Evolutionary conservation across 352 stramenopile species (phyloP).

Genomic region (Phytophthora podocarpi): DNA sequence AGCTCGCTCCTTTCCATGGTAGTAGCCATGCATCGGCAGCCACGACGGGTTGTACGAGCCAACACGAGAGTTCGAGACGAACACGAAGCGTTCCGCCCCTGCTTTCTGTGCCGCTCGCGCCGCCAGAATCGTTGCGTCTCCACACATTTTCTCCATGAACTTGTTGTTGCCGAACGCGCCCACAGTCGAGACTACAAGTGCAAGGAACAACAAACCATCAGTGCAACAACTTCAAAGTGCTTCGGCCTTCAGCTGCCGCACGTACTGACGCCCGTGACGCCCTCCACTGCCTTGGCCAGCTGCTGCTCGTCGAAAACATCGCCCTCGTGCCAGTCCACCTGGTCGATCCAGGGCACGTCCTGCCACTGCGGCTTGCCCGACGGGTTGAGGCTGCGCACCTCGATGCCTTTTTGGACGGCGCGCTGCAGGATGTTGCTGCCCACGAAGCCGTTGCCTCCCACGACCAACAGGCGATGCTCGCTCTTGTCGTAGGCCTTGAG

Average conservation of each 20-base stretch:
- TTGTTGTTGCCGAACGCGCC: conserved; percentile 89
- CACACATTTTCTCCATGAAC: conserved; percentile 90
- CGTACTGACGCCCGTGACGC: conserved; percentile 82
- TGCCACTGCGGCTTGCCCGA: conserved; percentile 83
- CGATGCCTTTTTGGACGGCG: conserved; percentile 86
- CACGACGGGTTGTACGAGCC: conserved; percentile 73
- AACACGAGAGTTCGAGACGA: conserved; percentile 92
- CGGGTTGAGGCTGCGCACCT: conserved; percentile 86
- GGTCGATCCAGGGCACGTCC: conserved; percentile 79
- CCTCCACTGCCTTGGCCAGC: conserved; percentile 69
- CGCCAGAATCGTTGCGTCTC: conserved; percentile 86
- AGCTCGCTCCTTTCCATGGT: conserved; percentile 88
- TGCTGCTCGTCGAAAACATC: conserved; percentile 81
- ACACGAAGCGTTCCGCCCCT: conserved; percentile 85
- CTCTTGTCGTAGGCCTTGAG: conserved; percentile 64
- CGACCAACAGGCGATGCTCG: conserved; percentile 81
- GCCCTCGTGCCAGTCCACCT: conserved; percentile 89
- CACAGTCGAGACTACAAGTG: conserved; percentile 84
- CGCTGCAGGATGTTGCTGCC: conserved; percentile 91
- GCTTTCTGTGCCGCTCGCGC: conserved; percentile 76
- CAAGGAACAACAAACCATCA: background rate
- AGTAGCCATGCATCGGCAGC: conserved; percentile 88
- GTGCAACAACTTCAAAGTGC: background rate
- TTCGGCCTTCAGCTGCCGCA: conserved; percentile 1
- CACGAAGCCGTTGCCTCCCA: conserved; percentile 91